Evolutionary conservation across 805 yeast species (phyloP).

Genomic region (Candida vartiovaarae): DNA sequence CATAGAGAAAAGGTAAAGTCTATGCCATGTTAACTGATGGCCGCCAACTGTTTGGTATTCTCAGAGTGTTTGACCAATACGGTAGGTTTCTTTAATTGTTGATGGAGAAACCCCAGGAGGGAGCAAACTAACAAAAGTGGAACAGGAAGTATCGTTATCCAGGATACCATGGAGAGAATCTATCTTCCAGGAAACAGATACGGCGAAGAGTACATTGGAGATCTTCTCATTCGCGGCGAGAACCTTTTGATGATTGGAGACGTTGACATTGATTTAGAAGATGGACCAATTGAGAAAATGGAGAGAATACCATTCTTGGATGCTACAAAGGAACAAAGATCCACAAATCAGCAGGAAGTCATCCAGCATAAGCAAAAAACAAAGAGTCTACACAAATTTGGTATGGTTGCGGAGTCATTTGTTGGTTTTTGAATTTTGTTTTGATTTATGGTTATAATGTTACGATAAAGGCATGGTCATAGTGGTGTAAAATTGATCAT

Average conservation of each 20-base stretch:
- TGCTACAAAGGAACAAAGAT: constrained; percentile 42
- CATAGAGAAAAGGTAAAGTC: constrained; percentile 40
- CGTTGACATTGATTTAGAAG: constrained; percentile 82
- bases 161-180: constrained; percentile 83
- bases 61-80: constrained; percentile 93
- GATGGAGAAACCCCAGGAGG: no score
- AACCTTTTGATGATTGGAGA: constrained; percentile 93
- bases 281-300: constrained; percentile 51
- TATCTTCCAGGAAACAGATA: constrained; percentile 53
- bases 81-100: constrained; percentile 25
- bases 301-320: constrained; percentile 53
- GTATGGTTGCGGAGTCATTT: constrained; percentile 53
- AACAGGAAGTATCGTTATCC: constrained; percentile 77
- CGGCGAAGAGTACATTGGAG: constrained; percentile 75
- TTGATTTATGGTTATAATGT: no score
- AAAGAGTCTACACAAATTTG: constrained; percentile 43
- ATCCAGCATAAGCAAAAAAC: constrained; percentile 38
- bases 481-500: no score
- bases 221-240: constrained; percentile 89
- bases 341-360: constrained; percentile 27
- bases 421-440: constrained; percentile 11
- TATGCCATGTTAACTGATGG: constrained; percentile 89
- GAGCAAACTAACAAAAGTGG: background rate
- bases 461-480: no score
- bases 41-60: constrained; percentile 75